Base-by-base conservation (phyloP, 768 basidiomycete species). In the Punctularia strigosozonata region DNA sequence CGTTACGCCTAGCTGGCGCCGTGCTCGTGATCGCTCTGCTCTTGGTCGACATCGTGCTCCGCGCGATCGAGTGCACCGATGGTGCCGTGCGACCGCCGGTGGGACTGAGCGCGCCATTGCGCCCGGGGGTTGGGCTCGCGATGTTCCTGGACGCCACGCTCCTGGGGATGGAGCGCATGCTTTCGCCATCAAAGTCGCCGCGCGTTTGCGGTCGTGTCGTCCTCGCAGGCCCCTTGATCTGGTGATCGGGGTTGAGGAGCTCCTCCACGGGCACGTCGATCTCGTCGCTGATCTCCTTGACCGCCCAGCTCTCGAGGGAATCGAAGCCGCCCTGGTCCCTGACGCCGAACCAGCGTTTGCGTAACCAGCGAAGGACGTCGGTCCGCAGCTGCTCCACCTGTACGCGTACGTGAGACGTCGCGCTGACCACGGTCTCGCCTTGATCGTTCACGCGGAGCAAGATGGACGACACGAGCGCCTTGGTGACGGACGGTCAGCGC, bases 231-330 rank as follows among this genome's bases (percentile, higher is more conserved):
- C 45, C 41, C 18, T 41, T 48, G 30, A 42, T 54, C 36, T 43
- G 50, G 23, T 65, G 63, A 10, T 58, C 56, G 4, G 66, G 71
- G 36, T 64, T 67, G 26, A 78, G 51, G 4, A 91, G 75, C 40
- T 91, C 88, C 36, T 85, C 80, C 5, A 77, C 59, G 1, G 80
- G 65, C 8, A 91, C 74, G 53, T 92, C 87, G 38, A 92, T 73
- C 53, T 84, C 89, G 50, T 83, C 75, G 30, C 76, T 72, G 28
- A 98, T 88, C 52, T 97, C 94, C 54, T 88, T 81, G 39, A 92
- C 55, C 0, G 83, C 77, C 88, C 89, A 95, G 4, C 69, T 70
- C 36, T 94, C 88, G n/a, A 98, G 65, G 4, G 60, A 53, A 37
- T 82, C 79, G 49, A 97, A 94, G 0, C 85, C 87, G n/a, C 75